Base-by-base conservation (phyloP, 1,284 basidiomycete species). In the Tylopilus sp. region DNA sequence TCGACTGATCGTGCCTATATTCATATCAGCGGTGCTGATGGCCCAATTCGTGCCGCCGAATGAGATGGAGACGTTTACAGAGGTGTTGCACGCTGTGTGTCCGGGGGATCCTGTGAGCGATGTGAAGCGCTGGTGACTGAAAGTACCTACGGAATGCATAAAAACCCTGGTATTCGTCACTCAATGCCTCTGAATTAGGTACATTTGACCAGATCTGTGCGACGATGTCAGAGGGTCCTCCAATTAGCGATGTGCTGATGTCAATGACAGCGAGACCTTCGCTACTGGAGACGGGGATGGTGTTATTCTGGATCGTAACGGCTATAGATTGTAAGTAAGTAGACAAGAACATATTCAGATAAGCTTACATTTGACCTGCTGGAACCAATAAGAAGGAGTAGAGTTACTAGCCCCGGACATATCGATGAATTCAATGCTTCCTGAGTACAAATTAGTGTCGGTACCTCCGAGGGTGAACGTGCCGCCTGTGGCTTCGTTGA, bases 1-100 rank as follows among this genome's bases (percentile, higher is more conserved):
- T n/a, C n/a, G n/a, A 2, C 70, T 68, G n/a, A 86, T 33, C 4
- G 65, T 72, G 6, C 94, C 94, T 12, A 95, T 78, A 78, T 93
- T 96, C 87, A 97, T 92, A 76, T 96, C 94, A 2, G 76, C 77
- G 0, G 87, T 44, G 71, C 81, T 86, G 72, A 98, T 90, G 6
- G 87, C 74, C 91, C 94, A 97, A 2, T 80, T 70, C 60, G 87
- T 86, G 8, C 93, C 92, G 19, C 94, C 94, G 71, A 96, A 97
- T 0, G 88, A 87, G 18, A 98, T 67, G 4, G 86, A 83, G 18
- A 87, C 74, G 1, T 77, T 70, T n/a, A 93, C 72, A 2, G 79
- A 62, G 3, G 86, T 86, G 10, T 66, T 72, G 72, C 91, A 92
- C 13, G 90, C 91, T 93, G 62, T 57, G 81, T 24, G 78, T 69